A percentile compares a stretch with the other conserved stretches of the same genome.
phyloP scores from a whole-genome alignment of 768 basidiomycete genomes.

The Naganishia vaughanmartiniae region DNA sequence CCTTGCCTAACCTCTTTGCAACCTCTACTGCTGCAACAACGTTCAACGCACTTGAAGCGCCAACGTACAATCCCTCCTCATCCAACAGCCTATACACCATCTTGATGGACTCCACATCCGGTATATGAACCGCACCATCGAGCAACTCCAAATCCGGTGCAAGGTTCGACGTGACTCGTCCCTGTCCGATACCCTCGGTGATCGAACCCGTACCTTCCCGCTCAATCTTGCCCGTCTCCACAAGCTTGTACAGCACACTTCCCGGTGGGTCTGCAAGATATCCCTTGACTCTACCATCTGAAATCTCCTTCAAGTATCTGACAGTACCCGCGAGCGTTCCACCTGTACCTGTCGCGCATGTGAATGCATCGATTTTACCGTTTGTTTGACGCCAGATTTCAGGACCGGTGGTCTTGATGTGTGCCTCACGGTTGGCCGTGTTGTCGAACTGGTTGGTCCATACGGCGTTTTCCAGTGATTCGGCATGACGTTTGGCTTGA shows the following conservation, averaged over 20 bases:
- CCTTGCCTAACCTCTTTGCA: constrained; percentile 78
- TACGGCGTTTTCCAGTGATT: constrained; percentile 69
- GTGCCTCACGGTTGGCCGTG: constrained; percentile 79
- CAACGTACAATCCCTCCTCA: constrained; percentile 88
- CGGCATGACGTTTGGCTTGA: constrained; percentile 82
- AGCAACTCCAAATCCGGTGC: constrained; percentile 73
- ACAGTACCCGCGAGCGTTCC: constrained; percentile 91
- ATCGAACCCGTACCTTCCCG: constrained; percentile 51
- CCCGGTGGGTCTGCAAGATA: constrained; percentile 98
- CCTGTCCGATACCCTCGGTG: constrained; percentile 75
- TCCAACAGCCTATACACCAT: constrained; percentile 94
- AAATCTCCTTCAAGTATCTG: constrained; percentile 77
- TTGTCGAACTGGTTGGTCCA: constrained; percentile 99
- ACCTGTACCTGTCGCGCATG: constrained; percentile 91
- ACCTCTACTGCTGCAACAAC: constrained; percentile 90
- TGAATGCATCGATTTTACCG: constrained; percentile 73
- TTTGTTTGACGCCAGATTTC: constrained; percentile 91
- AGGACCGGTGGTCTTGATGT: constrained; percentile 87
- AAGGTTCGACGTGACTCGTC: constrained; percentile 88
- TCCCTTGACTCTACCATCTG: constrained; percentile 70
- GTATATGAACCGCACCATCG: constrained; percentile 77
- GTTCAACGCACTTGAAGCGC: constrained; percentile 89
- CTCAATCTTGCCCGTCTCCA: constrained; percentile 65
- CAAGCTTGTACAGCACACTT: constrained; percentile 78
- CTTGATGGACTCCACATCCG: constrained; percentile 82